phyloP scores from a whole-genome alignment of 805 yeast genomes.

The Zygosaccharomyces rouxii region DNA sequence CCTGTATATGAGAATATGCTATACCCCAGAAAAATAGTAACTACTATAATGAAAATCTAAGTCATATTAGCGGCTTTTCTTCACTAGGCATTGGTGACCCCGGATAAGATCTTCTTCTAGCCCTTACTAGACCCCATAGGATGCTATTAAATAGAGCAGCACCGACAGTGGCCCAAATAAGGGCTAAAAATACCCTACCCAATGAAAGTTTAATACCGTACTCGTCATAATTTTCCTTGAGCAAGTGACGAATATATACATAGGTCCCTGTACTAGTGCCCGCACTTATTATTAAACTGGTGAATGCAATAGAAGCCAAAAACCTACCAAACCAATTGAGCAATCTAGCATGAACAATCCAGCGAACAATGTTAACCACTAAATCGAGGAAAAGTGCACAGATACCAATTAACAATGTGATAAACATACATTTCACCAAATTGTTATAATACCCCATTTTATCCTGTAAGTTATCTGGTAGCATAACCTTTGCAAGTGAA shows the following conservation, averaged over 20 bases:
- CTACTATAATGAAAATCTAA: not conserved
- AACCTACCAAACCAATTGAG: constrained; percentile 46
- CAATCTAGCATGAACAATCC: constrained; percentile 42
- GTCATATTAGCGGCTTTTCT: constrained; percentile 15
- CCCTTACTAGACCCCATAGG: constrained; percentile 36
- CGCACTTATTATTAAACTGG: constrained; percentile 41
- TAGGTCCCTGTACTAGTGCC: constrained; percentile 64
- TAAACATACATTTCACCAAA: constrained; percentile 56
- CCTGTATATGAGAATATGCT: not conserved
- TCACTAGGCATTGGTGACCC: constrained; percentile 17
- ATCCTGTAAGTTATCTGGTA: constrained; percentile 52
- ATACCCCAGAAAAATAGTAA: not conserved
- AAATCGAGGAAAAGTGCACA: constrained; percentile 40
- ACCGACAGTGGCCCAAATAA: constrained; percentile 60
- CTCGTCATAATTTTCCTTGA: constrained; percentile 44
- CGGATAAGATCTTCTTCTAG: constrained; percentile 13
- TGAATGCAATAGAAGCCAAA: constrained; percentile 39
- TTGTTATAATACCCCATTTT: constrained; percentile 44
- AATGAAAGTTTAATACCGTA: constrained; percentile 56
- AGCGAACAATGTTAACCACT: constrained; percentile 33
- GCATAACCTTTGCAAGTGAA: constrained; percentile 33
- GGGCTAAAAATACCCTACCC: constrained; percentile 49
- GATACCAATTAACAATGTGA: constrained; percentile 49
- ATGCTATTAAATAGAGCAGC: constrained; percentile 42
- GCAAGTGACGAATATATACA: constrained; percentile 43